phyloP scores from a whole-genome alignment of 768 basidiomycete species.

The Boletus huronensis region DNA sequence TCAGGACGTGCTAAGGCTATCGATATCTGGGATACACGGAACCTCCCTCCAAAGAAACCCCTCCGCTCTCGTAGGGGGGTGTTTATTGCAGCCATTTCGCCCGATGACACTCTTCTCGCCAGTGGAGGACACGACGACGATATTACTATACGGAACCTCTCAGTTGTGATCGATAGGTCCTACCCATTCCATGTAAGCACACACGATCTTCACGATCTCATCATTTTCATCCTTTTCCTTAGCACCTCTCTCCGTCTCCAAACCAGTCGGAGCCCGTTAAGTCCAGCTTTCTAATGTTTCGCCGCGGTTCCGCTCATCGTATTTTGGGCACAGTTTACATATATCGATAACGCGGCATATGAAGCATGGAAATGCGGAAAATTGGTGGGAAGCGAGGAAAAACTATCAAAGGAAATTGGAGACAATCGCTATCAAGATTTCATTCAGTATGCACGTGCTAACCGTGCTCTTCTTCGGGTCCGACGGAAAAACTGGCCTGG shows the following conservation, averaged over 20 bases:
- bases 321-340: slow-evolving; percentile 6
- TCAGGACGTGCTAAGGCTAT: background rate
- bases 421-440: background rate
- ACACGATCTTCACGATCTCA: background rate
- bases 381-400: background rate
- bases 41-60: background rate
- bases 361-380: slow-evolving; percentile 8
- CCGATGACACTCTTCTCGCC: slow-evolving; percentile 1
- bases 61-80: background rate
- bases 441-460: slow-evolving; percentile 2
- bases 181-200: slow-evolving; percentile 5
- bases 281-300: background rate
- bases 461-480: slow-evolving; percentile 16
- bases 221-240: background rate
- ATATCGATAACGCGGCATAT: background rate
- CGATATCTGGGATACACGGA: slow-evolving; percentile 14
- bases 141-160: slow-evolving; percentile 1
- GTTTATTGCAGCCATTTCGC: background rate
- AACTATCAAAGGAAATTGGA: slow-evolving; percentile 11
- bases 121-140: background rate
- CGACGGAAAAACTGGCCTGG: background rate
- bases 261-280: slow-evolving; percentile 4
- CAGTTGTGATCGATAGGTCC: background rate
- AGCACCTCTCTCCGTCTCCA: slow-evolving; percentile 3
- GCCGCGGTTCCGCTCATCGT: background rate